Base-by-base conservation (phyloP, 805 yeast genomes). In the Saccharomycopsis oosterbeekiorum region DNA sequence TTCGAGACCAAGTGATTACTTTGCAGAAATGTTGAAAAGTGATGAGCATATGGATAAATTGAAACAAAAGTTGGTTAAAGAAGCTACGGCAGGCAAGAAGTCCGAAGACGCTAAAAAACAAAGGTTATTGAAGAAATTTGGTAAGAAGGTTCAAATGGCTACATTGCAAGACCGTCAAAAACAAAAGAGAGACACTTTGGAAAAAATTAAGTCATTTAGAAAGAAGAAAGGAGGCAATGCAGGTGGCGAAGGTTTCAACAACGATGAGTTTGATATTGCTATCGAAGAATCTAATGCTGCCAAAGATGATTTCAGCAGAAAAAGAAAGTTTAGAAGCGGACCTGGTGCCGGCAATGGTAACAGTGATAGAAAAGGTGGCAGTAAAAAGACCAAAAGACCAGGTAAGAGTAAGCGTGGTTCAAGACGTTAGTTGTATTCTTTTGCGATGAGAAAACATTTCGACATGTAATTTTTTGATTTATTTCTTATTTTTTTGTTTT, bases 31-130 rank as follows among this genome's bases (percentile, higher is more conserved):
- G 99, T 89, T 91, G 63, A 94, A 94, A 77, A 86, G 92, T 60
- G 99, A 94, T 74, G 97, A 90, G 73, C 99, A 94, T 74, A 94
- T 94, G 99, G 97, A 90, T 70, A 89, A 84, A 75, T 81, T 94
- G 70, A 91, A 89, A 79, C 76, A 78, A 69, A 90, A 89, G 74
- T 80, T 93, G 68, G 79, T 91, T 54, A 80, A 83, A 65, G 97
- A 90, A 72, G 84, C 82, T 51, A 75, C 80, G 5, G 67, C 71
- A 34, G 53, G 24, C 9, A 63, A 63, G 61, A 87, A 86, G 37
- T 79, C 86, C 61, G 88, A 86, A 72, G 89, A 89, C 83, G 96
- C 97, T 37, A 88, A 89, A 78, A 87, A 87, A 74, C 98, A 93
- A 78, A 85, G 99, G 75, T 86, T 88, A 65, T 82, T 93, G 73